phyloP scores from a whole-genome alignment of 1,284 basidiomycete genomes.

The Sanguinoderma infundibulare region DNA sequence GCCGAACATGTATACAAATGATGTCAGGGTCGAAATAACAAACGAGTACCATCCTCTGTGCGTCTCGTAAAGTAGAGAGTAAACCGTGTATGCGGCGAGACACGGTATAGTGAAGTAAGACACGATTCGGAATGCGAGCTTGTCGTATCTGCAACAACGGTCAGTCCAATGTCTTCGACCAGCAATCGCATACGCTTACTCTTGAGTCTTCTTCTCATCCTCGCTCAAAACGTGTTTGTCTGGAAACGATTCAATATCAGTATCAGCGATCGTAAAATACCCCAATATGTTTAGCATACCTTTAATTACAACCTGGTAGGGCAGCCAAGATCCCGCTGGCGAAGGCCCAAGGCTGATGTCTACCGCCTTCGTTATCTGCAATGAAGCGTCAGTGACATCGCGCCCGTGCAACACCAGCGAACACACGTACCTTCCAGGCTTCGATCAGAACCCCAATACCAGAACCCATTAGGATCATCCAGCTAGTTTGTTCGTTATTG shows the following conservation, averaged over 20 bases:
- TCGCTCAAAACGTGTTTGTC: slow-evolving; percentile 94
- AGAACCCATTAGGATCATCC: slow-evolving; percentile 93
- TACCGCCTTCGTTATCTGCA: slow-evolving; percentile 84
- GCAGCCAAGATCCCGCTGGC: slow-evolving; percentile 65
- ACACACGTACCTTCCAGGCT: slow-evolving; percentile 85
- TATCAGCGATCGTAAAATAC: background rate
- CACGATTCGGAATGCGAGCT: slow-evolving; percentile 89
- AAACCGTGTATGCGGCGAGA: slow-evolving; percentile 86
- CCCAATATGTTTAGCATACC: slow-evolving; percentile 47
- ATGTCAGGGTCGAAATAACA: slow-evolving; percentile 85
- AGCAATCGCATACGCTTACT: slow-evolving; percentile 56
- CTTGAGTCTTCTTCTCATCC: slow-evolving; percentile 98
- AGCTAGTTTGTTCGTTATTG: slow-evolving; percentile 93
- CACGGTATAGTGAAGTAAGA: slow-evolving; percentile 86
- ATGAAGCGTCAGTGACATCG: background rate
- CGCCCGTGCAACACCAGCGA: background rate
- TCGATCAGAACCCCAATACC: slow-evolving; percentile 90
- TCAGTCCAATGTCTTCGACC: slow-evolving; percentile 7
- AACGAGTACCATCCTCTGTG: slow-evolving; percentile 97
- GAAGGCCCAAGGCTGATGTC: slow-evolving; percentile 74
- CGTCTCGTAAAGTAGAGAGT: slow-evolving; percentile 88
- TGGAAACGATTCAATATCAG: slow-evolving; percentile 32
- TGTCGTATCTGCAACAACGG: slow-evolving; percentile 67
- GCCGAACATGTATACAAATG: slow-evolving; percentile 95
- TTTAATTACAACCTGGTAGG: slow-evolving; percentile 83